Evolutionary conservation across 2,329 filamentous ascomycete genomes (phyloP).

Genomic region (Colletotrichum sp.): DNA sequence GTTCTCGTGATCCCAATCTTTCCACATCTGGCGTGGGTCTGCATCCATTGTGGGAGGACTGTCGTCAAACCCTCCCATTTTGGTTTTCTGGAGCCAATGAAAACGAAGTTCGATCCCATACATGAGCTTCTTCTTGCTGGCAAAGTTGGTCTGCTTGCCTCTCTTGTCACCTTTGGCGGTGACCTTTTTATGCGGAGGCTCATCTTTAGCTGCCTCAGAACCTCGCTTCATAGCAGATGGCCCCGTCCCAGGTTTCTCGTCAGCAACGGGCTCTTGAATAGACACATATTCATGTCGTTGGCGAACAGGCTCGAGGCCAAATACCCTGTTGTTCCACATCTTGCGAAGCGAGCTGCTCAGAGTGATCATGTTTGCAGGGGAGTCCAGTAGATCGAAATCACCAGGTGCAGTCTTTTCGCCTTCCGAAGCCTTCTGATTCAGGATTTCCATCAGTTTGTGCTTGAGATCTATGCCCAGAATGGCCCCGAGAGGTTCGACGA

Average conservation of each 20-base stretch:
- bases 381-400: not conserved
- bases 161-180: not conserved
- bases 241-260: not conserved
- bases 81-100: not conserved
- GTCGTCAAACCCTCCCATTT: not conserved
- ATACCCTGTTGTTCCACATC: not conserved
- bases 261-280: no score
- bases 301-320: not conserved
- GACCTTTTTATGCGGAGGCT: not conserved
- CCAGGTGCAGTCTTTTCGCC: not conserved
- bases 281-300: no score
- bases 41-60: not conserved
- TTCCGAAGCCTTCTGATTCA: not conserved
- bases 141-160: fast-evolving
- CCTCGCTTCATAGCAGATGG: not conserved
- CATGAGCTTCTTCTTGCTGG: not conserved
- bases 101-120: not conserved
- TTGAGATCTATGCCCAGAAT: not conserved
- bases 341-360: not conserved
- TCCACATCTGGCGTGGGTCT: not conserved
- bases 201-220: not conserved
- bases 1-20: not conserved
- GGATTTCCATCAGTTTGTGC: not conserved
- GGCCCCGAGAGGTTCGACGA: not conserved
- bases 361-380: not conserved